Percentiles rank a stretch among this genome's conserved stretches.
Evolutionary conservation across 169 alveolate species (phyloP).

Genomic region (Plasmodium yoelii): DNA sequence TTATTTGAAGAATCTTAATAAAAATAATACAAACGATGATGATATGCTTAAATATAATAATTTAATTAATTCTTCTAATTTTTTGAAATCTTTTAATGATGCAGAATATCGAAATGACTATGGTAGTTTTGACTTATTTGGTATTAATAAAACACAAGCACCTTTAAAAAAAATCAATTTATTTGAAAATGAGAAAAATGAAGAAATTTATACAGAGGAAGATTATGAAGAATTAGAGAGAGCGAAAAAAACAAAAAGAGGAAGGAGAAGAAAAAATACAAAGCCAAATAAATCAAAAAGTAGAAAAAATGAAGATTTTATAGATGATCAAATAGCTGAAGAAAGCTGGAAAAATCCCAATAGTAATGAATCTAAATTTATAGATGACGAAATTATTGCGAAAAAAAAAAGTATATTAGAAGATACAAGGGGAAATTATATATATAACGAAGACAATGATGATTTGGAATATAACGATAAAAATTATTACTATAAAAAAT

Average conservation of each 20-base stretch:
- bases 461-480: constrained; percentile 25
- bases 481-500: constrained; percentile 37
- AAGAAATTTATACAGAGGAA: background rate
- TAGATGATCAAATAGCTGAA: background rate
- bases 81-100: constrained; percentile 2
- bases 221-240: background rate
- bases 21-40: background rate
- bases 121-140: constrained; percentile 20
- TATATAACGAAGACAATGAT: background rate
- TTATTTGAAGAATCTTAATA: background rate
- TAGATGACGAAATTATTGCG: background rate
- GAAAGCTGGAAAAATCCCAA: background rate
- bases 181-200: background rate
- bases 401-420: constrained; percentile 1
- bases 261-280: background rate
- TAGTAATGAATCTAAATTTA: background rate
- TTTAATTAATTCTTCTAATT: background rate
- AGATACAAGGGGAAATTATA: background rate
- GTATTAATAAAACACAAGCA: constrained; percentile 21
- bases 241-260: background rate
- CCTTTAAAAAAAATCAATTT: background rate
- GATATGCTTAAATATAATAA: background rate
- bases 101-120: constrained; percentile 19
- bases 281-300: background rate
- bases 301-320: background rate